These are phyloP conservation scores for Thielaviopsis punctulata DNA, from an alignment of 2,329 filamentous ascomycete genomes.

Conservation along the genomic window DNA sequence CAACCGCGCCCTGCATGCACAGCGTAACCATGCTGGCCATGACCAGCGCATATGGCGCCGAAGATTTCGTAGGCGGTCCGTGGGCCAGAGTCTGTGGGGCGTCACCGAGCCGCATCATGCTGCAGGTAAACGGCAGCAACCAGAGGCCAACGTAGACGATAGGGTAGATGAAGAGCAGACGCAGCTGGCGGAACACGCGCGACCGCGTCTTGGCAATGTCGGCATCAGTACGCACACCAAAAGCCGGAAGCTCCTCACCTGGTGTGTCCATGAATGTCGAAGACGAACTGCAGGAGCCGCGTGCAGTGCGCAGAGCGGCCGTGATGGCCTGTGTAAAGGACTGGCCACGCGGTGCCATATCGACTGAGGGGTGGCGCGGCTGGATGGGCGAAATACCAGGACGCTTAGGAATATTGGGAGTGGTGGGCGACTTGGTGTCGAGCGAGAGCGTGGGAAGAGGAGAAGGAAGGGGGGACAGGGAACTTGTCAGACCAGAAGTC, in stretches of 20 bases:
- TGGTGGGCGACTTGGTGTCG: not conserved
- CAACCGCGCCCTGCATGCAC: slow-evolving; percentile 47
- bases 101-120: slow-evolving; percentile 40
- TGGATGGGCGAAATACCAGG: slow-evolving; percentile 3
- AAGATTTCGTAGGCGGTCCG: slow-evolving; percentile 8
- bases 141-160: slow-evolving; percentile 55
- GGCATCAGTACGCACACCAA: slow-evolving; percentile 9
- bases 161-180: slow-evolving; percentile 61
- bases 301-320: slow-evolving; percentile 5
- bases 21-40: slow-evolving; percentile 40
- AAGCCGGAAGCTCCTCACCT: slow-evolving; percentile 12
- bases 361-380: slow-evolving; percentile 14
- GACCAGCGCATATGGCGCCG: slow-evolving; percentile 34
- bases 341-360: slow-evolving; percentile 16
- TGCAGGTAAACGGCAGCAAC: slow-evolving; percentile 51
- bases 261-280: slow-evolving; percentile 13
- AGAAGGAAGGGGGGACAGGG: not conserved
- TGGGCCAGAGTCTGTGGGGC: slow-evolving; percentile 12
- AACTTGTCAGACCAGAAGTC: not conserved
- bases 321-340: slow-evolving; percentile 4
- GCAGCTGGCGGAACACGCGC: slow-evolving; percentile 49
- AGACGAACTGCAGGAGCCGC: slow-evolving; percentile 13
- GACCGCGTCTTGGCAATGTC: slow-evolving; percentile 26
- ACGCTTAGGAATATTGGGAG: slow-evolving; percentile 3
- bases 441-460: not conserved